These are phyloP conservation scores for Spinacia oleracea DNA, from an alignment of 179 eudicot genomes.

Conservation along the genomic window DNA sequence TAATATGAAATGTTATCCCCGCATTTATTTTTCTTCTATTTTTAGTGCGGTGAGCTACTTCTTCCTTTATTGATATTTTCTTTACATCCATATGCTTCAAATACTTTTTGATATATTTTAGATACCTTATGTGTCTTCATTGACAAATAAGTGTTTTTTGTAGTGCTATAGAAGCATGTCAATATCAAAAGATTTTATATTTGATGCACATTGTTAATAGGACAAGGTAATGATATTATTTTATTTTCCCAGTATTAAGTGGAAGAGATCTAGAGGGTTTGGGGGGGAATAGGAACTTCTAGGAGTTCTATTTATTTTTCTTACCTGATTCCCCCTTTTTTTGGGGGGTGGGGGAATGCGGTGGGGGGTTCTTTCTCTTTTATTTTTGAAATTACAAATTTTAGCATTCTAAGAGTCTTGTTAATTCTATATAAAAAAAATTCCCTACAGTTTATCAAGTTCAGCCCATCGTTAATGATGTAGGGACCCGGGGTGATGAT, in stretches of 20 bases:
- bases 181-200: background rate
- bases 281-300: background rate
- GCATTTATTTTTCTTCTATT: constrained; percentile 90
- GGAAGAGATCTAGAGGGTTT: background rate
- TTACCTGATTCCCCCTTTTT: background rate
- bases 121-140: background rate
- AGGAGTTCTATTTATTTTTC: background rate
- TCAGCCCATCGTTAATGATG: constrained; percentile 91
- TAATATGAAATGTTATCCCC: constrained; percentile 85
- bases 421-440: background rate
- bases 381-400: background rate
- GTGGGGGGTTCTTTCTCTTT: background rate
- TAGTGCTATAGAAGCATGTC: background rate
- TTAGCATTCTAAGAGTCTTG: background rate
- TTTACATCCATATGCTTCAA: background rate
- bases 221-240: background rate
- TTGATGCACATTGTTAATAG: background rate
- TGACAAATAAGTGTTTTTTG: background rate
- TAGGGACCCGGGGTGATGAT: constrained; percentile 79
- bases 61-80: background rate
- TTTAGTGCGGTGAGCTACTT: constrained; percentile 62
- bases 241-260: background rate
- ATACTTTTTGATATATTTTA: background rate
- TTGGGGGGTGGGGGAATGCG: no score
- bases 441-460: constrained; percentile 47